These are phyloP conservation scores for Epichloe sp. DNA, from an alignment of 2,329 filamentous ascomycete species.

Conservation along the genomic window DNA sequence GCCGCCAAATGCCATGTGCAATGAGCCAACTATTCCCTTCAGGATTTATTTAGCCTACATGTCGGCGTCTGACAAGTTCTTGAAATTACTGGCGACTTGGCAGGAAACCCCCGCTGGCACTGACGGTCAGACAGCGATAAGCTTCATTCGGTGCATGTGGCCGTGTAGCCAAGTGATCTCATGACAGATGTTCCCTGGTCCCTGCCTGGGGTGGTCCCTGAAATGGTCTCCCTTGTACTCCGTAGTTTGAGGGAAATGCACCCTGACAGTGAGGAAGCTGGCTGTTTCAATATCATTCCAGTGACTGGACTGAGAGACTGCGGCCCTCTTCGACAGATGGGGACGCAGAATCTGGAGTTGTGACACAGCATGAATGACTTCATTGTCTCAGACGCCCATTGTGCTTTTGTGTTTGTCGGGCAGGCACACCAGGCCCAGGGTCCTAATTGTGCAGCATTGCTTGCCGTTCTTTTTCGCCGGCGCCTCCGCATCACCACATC, in stretches of 20 bases:
- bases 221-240: too few relatives aligned
- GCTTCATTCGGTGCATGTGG: neutral
- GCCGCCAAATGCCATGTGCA: neutral
- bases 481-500: neutral
- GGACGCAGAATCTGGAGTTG: neutral
- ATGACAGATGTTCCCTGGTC: neutral
- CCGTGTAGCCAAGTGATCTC: conserved; percentile 4
- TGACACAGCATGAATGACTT: conserved; percentile 2
- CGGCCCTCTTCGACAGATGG: too few relatives aligned
- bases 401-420: too few relatives aligned
- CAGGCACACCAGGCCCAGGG: too few relatives aligned
- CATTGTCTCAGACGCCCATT: neutral
- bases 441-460: neutral
- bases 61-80: neutral
- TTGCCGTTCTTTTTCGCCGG: neutral
- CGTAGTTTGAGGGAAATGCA: neutral
- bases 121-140: too few relatives aligned
- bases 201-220: neutral
- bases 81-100: too few relatives aligned
- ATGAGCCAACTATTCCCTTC: neutral
- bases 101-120: neutral
- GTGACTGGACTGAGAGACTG: too few relatives aligned
- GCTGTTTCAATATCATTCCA: too few relatives aligned
- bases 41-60: neutral
- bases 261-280: neutral